Base-by-base conservation (phyloP, 164 flowering plant genomes). In the Umbilicus rupestris region DNA sequence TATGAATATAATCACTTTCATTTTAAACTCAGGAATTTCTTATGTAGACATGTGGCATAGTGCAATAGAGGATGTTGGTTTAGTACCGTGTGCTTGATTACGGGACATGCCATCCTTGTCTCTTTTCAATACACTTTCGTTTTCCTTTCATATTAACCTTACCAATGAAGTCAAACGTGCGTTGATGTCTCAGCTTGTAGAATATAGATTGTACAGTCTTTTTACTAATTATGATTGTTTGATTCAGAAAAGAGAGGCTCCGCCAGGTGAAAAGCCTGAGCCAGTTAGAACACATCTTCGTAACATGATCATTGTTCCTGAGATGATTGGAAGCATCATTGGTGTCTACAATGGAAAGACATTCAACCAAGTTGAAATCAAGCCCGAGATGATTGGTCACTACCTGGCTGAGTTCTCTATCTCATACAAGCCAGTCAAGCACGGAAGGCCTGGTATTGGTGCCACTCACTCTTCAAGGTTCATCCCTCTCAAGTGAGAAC, bases 291-390 rank as follows among this genome's bases (percentile, higher is more conserved):
- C 60, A 17, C 60, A 55, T 28, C 60, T 55, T 3, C 31, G 60
- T 26, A 55, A 55, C 60, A 55, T 55, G 60, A 55, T 55, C 33
- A 55, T 55, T 55, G 60, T 55, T 26, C 60, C 60, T 26, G 60
- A 55, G 60, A 55, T 55, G 60, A 55, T 55, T 55, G 60, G 60
- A 2, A 55, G 60, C 60, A 55, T 55, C 33, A 55, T 55, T 28
- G 60, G 60, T 55, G 60, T 55, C 60, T 55, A 55, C 60, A 55
- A 55, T 55, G 60, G 60, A 24, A 55, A 55, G 60, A 55, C 60
- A 55, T 55, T 55, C 60, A 55, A 55, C 60, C 60, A 55, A 29
- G 60, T 55, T 26, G 60, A 55, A 55, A 55, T 55, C 31, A 55
- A 55, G 60, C 60, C 60, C 28, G 60, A 49, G 55, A 49, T 49